These are phyloP conservation scores for Eimeria acervulina DNA, from an alignment of 169 alveolate species.

Conservation along the genomic window DNA sequence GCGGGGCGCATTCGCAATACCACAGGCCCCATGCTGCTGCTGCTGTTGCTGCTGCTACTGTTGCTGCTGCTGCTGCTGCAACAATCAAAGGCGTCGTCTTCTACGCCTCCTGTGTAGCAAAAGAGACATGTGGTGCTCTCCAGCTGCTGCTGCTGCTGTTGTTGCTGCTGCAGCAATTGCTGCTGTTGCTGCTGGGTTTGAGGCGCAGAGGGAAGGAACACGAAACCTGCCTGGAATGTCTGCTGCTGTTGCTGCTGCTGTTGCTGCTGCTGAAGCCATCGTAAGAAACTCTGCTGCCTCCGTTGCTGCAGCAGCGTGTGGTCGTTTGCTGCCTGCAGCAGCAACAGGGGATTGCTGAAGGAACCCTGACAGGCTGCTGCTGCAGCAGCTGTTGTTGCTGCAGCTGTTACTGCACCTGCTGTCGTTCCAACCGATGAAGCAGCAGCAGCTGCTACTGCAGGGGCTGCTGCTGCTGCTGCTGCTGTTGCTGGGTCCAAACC, in stretches of 20 bases:
- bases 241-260: constrained; percentile 42
- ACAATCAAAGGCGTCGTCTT: not conserved
- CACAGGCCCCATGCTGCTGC: constrained; percentile 19
- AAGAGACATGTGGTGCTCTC: not conserved
- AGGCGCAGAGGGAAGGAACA: constrained; percentile 4
- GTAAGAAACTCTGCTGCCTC: constrained; percentile 42
- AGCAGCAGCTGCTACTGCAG: not conserved
- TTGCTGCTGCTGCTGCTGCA: constrained; percentile 74
- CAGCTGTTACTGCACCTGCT: not conserved
- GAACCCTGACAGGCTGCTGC: not conserved
- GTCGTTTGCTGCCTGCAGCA: not conserved
- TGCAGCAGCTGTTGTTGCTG: not conserved
- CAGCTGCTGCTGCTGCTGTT: constrained; percentile 25
- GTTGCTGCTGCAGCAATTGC: constrained; percentile 61
- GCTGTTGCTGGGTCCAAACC: not conserved
- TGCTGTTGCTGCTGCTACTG: constrained; percentile 50
- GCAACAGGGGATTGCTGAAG: constrained; percentile 20
- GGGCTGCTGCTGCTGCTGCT: constrained; percentile 28
- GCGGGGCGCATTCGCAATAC: constrained; percentile 59
- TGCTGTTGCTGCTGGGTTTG: constrained; percentile 18
- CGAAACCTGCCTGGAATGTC: constrained; percentile 15
- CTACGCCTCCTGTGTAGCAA: not conserved
- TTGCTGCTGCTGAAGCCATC: constrained; percentile 32
- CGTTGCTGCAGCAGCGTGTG: not conserved
- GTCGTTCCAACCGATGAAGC: not conserved